Conservation (phyloP, 306 rosid species). For the Ceratonia siliqua region DNA sequence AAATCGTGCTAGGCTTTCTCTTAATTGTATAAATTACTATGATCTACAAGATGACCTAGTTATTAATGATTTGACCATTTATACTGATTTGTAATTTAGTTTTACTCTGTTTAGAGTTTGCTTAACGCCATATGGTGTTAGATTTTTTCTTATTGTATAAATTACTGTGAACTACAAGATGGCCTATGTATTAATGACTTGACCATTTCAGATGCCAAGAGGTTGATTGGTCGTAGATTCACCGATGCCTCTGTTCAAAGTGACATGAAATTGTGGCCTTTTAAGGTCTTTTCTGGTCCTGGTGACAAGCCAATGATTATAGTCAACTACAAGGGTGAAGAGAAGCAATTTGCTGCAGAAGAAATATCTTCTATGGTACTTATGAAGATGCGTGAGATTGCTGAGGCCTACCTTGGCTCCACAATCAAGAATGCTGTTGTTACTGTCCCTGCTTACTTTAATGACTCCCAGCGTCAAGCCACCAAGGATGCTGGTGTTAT, state of each 20-base stretch:
- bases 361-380: slow-evolving; percentile 73
- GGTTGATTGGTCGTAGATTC: slow-evolving; percentile 66
- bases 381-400: slow-evolving; percentile 72
- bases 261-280: slow-evolving; percentile 67
- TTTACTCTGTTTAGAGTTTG: too few relatives aligned
- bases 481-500: slow-evolving; percentile 73
- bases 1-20: too few relatives aligned
- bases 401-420: slow-evolving; percentile 69
- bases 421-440: slow-evolving; percentile 63
- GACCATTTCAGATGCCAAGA: slow-evolving; percentile 53
- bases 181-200: background rate
- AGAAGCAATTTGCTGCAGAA: slow-evolving; percentile 60
- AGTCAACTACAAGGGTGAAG: slow-evolving; percentile 60
- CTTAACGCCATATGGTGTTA: too few relatives aligned
- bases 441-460: slow-evolving; percentile 71
- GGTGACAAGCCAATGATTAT: slow-evolving; percentile 61
- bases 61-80: too few relatives aligned
- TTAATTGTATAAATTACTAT: too few relatives aligned
- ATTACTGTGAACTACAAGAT: background rate
- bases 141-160: too few relatives aligned
- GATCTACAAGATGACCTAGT: too few relatives aligned
- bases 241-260: slow-evolving; percentile 66
- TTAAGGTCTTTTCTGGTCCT: slow-evolving; percentile 54
- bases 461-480: slow-evolving; percentile 67
- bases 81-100: too few relatives aligned